Evolutionary conservation across 164 flowering plant genomes (phyloP), one percentile per base, ranked within the genome.

Genomic region (Vitis riparia): DNA sequence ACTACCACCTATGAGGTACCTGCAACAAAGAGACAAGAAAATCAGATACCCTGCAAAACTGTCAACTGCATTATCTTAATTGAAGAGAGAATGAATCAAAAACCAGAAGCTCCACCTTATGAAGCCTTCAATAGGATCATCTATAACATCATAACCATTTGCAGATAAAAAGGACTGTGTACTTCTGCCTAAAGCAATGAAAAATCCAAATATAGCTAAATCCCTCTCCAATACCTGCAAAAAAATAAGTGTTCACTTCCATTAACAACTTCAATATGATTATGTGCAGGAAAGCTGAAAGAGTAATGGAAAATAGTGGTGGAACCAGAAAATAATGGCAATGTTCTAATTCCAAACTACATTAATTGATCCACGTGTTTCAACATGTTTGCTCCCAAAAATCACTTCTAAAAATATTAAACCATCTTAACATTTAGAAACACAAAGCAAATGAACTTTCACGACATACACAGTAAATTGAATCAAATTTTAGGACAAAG

Each of bases 151-250:
- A 77, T 83, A 90, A 27, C 94, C 89, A 79, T 87, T 96, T 57
- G 80, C 88, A 67, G 77, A 82, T 57, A 96, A 77, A 78, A 75
- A 91, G 7, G 92, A 81, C 68, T 88, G 81, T 64, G 95, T 86
- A 63, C 97, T 87, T 84, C 95, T 86, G 29, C 99, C 99, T 58
- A 96, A 78, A 62, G 98, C 98, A 69, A 93, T 89, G 77, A 95
- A 95, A 81, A 93, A 90, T 55, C 99, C 99, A 84, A 93, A 91
- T 72, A 95, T 85, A 69, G 98, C 94, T 79, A 95, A 81, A 79
- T 95, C 99, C 76, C 84, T 93, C 76, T 93, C 99, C 75, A 95
- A 75, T 52, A 95, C 93, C 99, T 95, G 84, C 80, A 37, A 82
- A 48, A 11, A 51, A 68, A 51, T 14, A 48, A 75, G 53, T 62